These are phyloP conservation scores for Sindora glabra DNA, from an alignment of 306 rosid species.

Conservation along the genomic window DNA sequence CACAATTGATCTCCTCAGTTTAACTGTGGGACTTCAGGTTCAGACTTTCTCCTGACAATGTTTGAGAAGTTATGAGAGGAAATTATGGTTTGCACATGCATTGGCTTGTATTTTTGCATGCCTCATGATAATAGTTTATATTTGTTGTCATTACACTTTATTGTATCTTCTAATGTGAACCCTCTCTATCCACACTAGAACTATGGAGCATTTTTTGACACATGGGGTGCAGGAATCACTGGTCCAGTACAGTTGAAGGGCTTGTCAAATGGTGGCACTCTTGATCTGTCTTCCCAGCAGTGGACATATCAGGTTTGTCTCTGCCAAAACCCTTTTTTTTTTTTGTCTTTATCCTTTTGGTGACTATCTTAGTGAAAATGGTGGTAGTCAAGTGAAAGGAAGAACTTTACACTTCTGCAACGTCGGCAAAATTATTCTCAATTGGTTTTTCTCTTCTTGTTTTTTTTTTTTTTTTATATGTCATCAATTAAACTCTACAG, in stretches of 20 bases:
- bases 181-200: conserved; percentile 30
- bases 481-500: neutral
- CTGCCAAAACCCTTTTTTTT: neutral
- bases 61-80: neutral
- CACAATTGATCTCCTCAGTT: conserved; percentile 74
- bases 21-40: conserved; percentile 97
- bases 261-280: conserved; percentile 39
- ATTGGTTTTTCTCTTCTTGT: too few relatives aligned
- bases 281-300: conserved; percentile 63
- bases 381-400: neutral
- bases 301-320: conserved; percentile 89
- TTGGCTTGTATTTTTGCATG: neutral
- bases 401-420: neutral
- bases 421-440: neutral
- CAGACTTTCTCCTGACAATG: neutral
- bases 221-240: conserved; percentile 73
- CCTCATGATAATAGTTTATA: neutral
- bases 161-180: conserved; percentile 3
- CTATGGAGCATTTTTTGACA: conserved; percentile 73
- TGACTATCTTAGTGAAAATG: neutral
- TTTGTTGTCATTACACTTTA: neutral
- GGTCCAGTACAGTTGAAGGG: conserved; percentile 75
- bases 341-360: neutral
- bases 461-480: neutral
- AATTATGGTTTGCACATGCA: neutral